phyloP scores from a whole-genome alignment of 345 rosid genomes.

The Acer saccharum region DNA sequence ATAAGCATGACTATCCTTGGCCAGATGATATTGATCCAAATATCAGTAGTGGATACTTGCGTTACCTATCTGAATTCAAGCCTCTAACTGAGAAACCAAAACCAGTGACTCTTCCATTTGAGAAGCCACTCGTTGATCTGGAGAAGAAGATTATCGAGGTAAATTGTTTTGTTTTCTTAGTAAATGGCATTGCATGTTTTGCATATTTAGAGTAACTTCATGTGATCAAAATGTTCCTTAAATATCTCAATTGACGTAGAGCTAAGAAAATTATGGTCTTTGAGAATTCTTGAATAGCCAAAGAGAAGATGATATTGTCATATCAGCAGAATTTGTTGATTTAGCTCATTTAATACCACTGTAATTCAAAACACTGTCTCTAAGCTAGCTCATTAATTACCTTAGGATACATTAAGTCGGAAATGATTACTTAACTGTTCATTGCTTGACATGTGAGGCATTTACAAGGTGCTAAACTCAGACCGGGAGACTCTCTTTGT shows the following conservation, averaged over 20 bases:
- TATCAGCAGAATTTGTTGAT: not conserved
- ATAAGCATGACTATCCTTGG: constrained; percentile 32
- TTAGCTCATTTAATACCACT: not conserved
- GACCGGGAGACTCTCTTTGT: not conserved
- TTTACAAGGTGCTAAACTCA: not conserved
- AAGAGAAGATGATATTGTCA: not conserved
- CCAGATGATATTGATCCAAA: constrained; percentile 30
- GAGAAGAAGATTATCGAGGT: constrained; percentile 36
- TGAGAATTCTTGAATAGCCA: not conserved
- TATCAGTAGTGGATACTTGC: constrained; percentile 9
- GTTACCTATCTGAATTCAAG: constrained; percentile 30
- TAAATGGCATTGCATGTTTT: not conserved
- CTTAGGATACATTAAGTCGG: not conserved
- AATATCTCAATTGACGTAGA: not conserved
- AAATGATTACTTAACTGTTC: not conserved
- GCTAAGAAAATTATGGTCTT: not conserved
- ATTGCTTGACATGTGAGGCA: not conserved
- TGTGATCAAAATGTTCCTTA: not conserved
- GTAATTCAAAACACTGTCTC: not conserved
- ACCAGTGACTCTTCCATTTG: constrained; percentile 32
- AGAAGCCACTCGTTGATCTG: constrained; percentile 36
- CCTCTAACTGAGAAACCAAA: constrained; percentile 32
- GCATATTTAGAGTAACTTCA: not conserved
- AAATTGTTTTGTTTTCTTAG: not conserved
- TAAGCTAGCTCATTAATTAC: not conserved